Conservation (phyloP, 805 yeast species). For the Metschnikowia shivogae region DNA sequence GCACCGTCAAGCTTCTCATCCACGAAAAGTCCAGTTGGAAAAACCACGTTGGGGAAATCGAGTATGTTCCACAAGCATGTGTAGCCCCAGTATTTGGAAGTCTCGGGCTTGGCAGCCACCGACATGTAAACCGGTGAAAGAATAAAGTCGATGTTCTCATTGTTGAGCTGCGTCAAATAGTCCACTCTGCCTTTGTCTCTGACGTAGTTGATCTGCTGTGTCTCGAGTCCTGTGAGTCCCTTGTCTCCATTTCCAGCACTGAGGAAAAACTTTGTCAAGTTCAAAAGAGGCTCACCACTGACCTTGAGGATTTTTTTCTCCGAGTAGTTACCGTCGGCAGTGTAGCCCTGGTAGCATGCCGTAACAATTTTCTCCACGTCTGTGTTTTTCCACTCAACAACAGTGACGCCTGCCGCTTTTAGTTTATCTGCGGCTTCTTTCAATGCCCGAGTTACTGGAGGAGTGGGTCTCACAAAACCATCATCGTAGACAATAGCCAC, state of each 20-base stretch:
- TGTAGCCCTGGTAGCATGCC: conserved; percentile 17
- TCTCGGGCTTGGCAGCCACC: conserved; percentile 18
- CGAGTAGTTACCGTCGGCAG: conserved; percentile 14
- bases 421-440: conserved; percentile 11
- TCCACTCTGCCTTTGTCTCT: conserved; percentile 13
- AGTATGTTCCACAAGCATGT: conserved; percentile 19
- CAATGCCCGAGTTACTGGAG: conserved; percentile 17
- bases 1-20: conserved; percentile 14
- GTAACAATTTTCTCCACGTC: conserved; percentile 12
- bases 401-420: conserved; percentile 14
- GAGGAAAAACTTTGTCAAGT: conserved; percentile 11
- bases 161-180: conserved; percentile 14
- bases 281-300: conserved; percentile 15
- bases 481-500: conserved; percentile 17
- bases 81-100: conserved; percentile 19
- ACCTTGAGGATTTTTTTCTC: conserved; percentile 12
- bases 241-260: conserved; percentile 17
- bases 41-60: conserved; percentile 19
- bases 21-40: conserved; percentile 19
- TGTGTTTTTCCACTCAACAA: conserved; percentile 16
- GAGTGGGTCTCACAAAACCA: conserved; percentile 18
- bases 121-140: conserved; percentile 18
- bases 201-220: conserved; percentile 10
- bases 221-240: conserved; percentile 16
- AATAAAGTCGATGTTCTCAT: conserved; percentile 12